Conservation (phyloP, 1,284 basidiomycete genomes). For the Xanthoconium separans region DNA sequence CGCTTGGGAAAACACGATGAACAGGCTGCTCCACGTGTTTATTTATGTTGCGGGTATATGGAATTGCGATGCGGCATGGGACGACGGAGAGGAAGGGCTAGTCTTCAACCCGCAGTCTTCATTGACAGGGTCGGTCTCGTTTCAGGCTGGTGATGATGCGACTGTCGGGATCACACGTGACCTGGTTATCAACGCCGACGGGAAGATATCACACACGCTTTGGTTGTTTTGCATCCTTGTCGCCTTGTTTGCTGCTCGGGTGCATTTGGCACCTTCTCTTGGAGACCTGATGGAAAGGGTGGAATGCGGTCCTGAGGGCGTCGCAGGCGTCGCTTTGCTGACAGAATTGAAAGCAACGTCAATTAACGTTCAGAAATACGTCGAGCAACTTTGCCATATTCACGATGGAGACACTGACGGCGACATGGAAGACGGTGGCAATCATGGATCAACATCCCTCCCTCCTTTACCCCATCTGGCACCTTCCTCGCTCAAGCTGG, state of each 20-base stretch:
- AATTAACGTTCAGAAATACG: slow-evolving; percentile 24
- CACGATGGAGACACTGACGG: slow-evolving; percentile 17
- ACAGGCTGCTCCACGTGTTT: slow-evolving; percentile 19
- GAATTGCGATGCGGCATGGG: slow-evolving; percentile 26
- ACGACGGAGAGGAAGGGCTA: slow-evolving; percentile 24
- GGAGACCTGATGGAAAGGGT: slow-evolving; percentile 12
- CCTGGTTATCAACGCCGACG: slow-evolving; percentile 30
- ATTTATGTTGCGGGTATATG: slow-evolving; percentile 20
- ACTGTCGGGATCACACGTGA: slow-evolving; percentile 9
- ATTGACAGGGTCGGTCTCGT: slow-evolving; percentile 2
- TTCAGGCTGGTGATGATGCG: slow-evolving; percentile 1
- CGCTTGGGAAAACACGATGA: slow-evolving; percentile 15
- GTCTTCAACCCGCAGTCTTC: slow-evolving; percentile 22
- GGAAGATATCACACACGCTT: slow-evolving; percentile 32
- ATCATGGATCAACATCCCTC: slow-evolving; percentile 24
- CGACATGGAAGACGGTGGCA: slow-evolving; percentile 19
- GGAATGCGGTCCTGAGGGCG: slow-evolving; percentile 10
- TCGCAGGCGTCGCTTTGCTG: slow-evolving; percentile 17
- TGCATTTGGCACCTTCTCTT: slow-evolving; percentile 14
- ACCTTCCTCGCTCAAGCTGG: slow-evolving; percentile 5
- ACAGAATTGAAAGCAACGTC: slow-evolving; percentile 24
- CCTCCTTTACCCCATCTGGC: slow-evolving; percentile 25
- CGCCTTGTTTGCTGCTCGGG: slow-evolving; percentile 19
- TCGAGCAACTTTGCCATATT: slow-evolving; percentile 18
- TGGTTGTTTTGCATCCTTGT: slow-evolving; percentile 31